phyloP scores from a whole-genome alignment of 371 early-diverging fungal genomes.

The Thermomucor indicae-seudaticae region DNA sequence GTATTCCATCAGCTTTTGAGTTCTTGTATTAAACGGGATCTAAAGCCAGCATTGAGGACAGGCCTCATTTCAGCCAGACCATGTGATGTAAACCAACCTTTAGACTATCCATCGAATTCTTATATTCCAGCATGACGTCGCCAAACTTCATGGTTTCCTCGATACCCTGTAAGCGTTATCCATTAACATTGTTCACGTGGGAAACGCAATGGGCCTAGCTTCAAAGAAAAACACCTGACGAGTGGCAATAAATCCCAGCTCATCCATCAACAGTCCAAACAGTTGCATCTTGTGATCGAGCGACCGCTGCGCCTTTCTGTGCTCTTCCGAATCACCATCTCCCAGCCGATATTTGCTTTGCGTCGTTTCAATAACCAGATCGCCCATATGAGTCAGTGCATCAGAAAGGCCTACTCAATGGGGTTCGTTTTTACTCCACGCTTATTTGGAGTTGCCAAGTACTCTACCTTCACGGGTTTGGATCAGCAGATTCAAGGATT shows the following conservation, averaged over 20 bases:
- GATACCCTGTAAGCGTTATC: conserved; percentile 22
- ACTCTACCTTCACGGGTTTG: conserved; percentile 48
- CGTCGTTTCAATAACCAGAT: conserved; percentile 53
- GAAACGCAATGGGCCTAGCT: neutral
- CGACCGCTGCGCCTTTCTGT: conserved; percentile 44
- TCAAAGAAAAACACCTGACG: conserved; percentile 29
- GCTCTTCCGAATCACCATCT: conserved; percentile 40
- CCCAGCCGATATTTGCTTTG: conserved; percentile 60
- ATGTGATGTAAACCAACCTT: conserved; percentile 28
- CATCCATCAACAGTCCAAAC: conserved; percentile 56
- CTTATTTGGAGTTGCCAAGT: neutral
- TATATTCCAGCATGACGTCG: conserved; percentile 58
- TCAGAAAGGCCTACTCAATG: conserved; percentile 39
- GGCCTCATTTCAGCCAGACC: no score
- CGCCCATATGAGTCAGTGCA: conserved; percentile 47
- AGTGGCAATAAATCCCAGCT: conserved; percentile 46
- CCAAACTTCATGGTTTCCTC: conserved; percentile 52
- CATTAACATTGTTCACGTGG: neutral
- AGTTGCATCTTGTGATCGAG: conserved; percentile 57
- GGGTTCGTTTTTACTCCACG: neutral
- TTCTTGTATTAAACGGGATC: conserved; percentile 53
- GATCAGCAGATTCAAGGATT: conserved; percentile 39
- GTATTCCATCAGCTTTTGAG: conserved; percentile 52
- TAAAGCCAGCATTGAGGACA: conserved; percentile 7
- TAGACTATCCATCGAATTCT: conserved; percentile 49